Evolutionary conservation across 495 filamentous ascomycete species (phyloP), one percentile per base, ranked within the genome.

Genomic region (Penicillium simplicissimum): DNA sequence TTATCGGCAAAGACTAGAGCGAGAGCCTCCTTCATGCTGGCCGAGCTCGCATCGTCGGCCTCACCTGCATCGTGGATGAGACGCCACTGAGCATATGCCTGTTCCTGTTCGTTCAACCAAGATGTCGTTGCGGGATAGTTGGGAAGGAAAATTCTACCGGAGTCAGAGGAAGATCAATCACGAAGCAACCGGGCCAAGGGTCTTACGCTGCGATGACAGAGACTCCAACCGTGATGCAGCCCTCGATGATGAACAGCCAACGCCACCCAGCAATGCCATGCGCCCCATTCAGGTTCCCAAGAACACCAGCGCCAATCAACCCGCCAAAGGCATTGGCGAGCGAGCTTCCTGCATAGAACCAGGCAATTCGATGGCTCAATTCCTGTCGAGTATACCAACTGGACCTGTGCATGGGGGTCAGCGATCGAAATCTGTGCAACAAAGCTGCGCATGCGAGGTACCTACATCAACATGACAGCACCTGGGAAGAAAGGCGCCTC

Each of bases 171-270:
- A 17, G 67, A 67, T 8, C 40, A 19, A 14, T 3, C 13, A 37
- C 2, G 19, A 9, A 33, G 10, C 15, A n/a, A n/a, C 14, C 34
- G 3, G n/a, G 11, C 9, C 0, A 11, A 37, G 10, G 23, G 33
- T 57, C 70, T 56, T 38, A 75, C 73, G 59, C 55, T 2, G 71
- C 65, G 1, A 69, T 36, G 10, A 63, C 68, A 42, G 60, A 73
- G 8, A 73, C 48, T 4, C 68, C 71, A 2, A 74, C 66, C 0
- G 73, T 76, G 13, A 74, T 71, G 38, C 21, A 78, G n/a, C 90
- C 90, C 69, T 93, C 89, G 48, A 93, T 89, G 62, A 92, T 87
- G 77, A 91, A 93, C 5, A 93, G 71, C 89, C 89, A 92, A 55
- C 81, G 79, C 83, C 83, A 86, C 38, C 82, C 87, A 0, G 74